These are phyloP conservation scores for Pulveroboletus sp. DNA, from an alignment of 768 basidiomycete species.

Conservation along the genomic window DNA sequence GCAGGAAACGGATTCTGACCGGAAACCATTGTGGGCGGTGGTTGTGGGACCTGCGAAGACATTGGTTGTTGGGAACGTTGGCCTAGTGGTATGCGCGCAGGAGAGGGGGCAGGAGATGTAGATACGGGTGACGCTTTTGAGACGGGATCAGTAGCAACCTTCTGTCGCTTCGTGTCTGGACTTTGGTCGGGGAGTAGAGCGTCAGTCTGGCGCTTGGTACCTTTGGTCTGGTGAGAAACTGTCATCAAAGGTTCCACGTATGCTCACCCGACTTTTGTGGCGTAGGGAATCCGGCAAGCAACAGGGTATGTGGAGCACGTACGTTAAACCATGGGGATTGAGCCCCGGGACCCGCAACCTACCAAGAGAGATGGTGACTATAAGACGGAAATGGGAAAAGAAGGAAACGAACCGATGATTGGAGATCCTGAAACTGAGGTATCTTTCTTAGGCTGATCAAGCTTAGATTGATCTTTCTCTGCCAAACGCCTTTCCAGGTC, in stretches of 20 bases:
- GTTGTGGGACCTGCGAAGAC: slow-evolving; percentile 18
- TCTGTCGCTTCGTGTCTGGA: slow-evolving; percentile 44
- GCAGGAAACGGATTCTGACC: slow-evolving; percentile 5
- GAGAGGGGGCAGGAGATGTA: slow-evolving; percentile 19
- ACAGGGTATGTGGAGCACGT: slow-evolving; percentile 40
- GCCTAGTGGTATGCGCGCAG: slow-evolving; percentile 20
- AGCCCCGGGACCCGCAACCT: slow-evolving; percentile 34
- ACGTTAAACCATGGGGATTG: slow-evolving; percentile 57
- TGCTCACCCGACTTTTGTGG: slow-evolving; percentile 31
- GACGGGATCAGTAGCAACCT: slow-evolving; percentile 14
- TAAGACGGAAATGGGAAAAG: background rate
- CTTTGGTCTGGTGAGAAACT: slow-evolving; percentile 18
- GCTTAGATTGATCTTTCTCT: slow-evolving; percentile 60
- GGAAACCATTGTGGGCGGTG: slow-evolving; percentile 6
- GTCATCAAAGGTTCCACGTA: background rate
- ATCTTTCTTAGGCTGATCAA: slow-evolving; percentile 45
- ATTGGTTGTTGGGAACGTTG: slow-evolving; percentile 18
- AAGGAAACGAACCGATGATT: slow-evolving; percentile 40
- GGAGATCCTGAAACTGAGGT: slow-evolving; percentile 47
- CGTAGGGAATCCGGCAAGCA: slow-evolving; percentile 46
- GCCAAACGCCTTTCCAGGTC: background rate
- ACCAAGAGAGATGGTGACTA: background rate
- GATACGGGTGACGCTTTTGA: slow-evolving; percentile 14
- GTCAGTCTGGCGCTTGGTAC: slow-evolving; percentile 44
- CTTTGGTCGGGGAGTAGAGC: slow-evolving; percentile 29